Evolutionary conservation across 768 basidiomycete genomes (phyloP), one percentile per base, ranked within the genome.

Genomic region (Strobilomyces confusus): DNA sequence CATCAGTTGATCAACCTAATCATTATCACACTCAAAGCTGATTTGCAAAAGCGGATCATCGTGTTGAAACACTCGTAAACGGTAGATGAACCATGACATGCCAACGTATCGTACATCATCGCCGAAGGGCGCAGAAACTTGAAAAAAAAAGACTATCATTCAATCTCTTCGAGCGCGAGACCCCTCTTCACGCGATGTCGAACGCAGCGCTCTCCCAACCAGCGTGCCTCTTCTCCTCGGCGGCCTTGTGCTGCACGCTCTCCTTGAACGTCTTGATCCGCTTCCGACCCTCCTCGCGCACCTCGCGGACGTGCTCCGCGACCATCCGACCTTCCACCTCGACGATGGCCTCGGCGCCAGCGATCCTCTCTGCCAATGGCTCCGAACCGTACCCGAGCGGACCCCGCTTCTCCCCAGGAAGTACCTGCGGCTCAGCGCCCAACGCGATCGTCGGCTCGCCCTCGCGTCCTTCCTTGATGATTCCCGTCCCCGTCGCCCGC

Each of bases 351-450:
- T 54, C 65, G 1, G 43, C n/a, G 5, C 38, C 53, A 0, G 51
- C 23, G 0, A 60, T 2, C 26, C 59, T 45, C 41, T 60, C 58
- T 2, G 43, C 51, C 23, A 73, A 47, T 4, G 70, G 63, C 55
- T 74, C 77, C 3, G 81, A 75, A 5, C 74, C 75, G 2, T 73
- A 81, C 3, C 82, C 87, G 33, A 82, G 61, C 0, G 87, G 87
- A 0, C 87, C 87, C 4, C 72, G 76, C 74, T 89, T 87, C 56
- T 83, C 78, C 0, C 85, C 83, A 25, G 78, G 69, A 26, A 89
- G 66, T 30, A 89, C 80, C 73, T 89, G 87, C 33, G 87, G 87
- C 67, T 86, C 86, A 7, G 79, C 83, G 2, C 87, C 87, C 72
- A 89, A 70, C 0, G 86, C 87, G 44, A 89, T 78, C 45, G 63